phyloP scores from a whole-genome alignment of 2,329 filamentous ascomycete genomes.

The Diaporthe citri region DNA sequence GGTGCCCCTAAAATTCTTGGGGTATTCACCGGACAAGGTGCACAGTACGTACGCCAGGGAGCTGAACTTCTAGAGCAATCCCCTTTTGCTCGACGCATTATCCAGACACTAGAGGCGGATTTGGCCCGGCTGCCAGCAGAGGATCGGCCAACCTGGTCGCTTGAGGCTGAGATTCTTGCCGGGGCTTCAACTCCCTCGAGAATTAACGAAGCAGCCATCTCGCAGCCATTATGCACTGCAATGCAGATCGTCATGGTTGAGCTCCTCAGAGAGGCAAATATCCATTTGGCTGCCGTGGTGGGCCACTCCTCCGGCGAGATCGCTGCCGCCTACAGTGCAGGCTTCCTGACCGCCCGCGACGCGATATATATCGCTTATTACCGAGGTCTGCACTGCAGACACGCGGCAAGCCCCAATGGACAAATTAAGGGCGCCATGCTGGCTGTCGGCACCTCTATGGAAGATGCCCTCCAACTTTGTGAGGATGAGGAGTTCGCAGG shows the following conservation, averaged over 20 bases:
- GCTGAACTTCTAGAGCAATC: constrained; percentile 47
- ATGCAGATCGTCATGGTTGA: constrained; percentile 55
- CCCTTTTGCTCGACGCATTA: neutral
- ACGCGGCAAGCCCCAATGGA: neutral
- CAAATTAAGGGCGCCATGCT: constrained; percentile 15
- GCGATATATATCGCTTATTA: constrained; percentile 46
- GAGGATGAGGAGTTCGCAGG: constrained; percentile 42
- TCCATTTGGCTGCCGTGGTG: constrained; percentile 45
- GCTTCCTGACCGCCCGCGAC: constrained; percentile 35
- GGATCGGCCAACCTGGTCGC: constrained; percentile 32
- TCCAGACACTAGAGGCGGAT: constrained; percentile 3
- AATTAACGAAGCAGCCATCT: constrained; percentile 32
- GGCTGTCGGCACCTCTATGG: constrained; percentile 2
- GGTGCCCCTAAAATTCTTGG: neutral
- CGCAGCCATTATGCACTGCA: constrained; percentile 51
- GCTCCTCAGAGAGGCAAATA: constrained; percentile 44
- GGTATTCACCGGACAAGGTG: constrained; percentile 52
- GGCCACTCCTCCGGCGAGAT: constrained; percentile 47
- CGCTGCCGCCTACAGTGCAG: constrained; percentile 33
- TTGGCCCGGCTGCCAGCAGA: neutral
- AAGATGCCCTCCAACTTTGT: constrained; percentile 41
- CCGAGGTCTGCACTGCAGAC: constrained; percentile 33
- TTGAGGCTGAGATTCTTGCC: constrained; percentile 27
- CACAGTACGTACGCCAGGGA: constrained; percentile 51
- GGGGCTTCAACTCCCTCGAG: neutral